These are phyloP conservation scores for Saccharomycopsis babjevae DNA, from an alignment of 805 yeast species.

Conservation along the genomic window DNA sequence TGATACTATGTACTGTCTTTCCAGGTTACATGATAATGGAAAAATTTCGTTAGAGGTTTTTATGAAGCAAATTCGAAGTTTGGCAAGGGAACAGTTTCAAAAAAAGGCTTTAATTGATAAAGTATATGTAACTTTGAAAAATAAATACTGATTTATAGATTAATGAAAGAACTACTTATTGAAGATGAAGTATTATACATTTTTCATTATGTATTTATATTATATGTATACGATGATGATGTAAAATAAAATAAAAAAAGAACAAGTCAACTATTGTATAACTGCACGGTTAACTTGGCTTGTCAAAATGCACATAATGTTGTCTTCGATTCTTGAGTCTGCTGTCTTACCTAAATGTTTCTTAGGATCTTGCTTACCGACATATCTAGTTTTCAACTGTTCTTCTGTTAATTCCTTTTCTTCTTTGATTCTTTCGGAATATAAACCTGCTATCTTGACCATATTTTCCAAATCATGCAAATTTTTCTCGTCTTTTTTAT, in stretches of 20 bases:
- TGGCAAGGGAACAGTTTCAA: slow-evolving; percentile 57
- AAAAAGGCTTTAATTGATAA: slow-evolving; percentile 38
- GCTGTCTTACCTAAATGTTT: slow-evolving; percentile 90
- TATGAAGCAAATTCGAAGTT: slow-evolving; percentile 34
- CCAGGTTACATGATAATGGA: slow-evolving; percentile 43
- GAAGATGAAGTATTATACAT: not conserved
- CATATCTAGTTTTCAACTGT: slow-evolving; percentile 88
- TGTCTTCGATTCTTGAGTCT: slow-evolving; percentile 76
- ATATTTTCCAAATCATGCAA: slow-evolving; percentile 61
- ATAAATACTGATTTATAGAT: not conserved
- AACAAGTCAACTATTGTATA: slow-evolving; percentile 41
- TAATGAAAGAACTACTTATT: not conserved
- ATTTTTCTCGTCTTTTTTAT: slow-evolving; percentile 66
- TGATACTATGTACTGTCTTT: slow-evolving; percentile 53
- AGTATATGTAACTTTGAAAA: slow-evolving; percentile 20
- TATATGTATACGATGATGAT: not conserved
- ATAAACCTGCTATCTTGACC: slow-evolving; percentile 84
- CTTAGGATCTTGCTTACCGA: slow-evolving; percentile 98
- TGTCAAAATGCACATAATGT: slow-evolving; percentile 76
- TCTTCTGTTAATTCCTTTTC: slow-evolving; percentile 84
- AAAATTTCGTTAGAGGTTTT: slow-evolving; percentile 27
- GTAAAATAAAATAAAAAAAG: not conserved
- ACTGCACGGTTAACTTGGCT: slow-evolving; percentile 88
- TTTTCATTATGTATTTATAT: not conserved
- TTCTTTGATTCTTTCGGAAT: slow-evolving; percentile 83